Conservation (phyloP, 1,284 basidiomycete genomes). For the Laetiporus sulphureus region DNA sequence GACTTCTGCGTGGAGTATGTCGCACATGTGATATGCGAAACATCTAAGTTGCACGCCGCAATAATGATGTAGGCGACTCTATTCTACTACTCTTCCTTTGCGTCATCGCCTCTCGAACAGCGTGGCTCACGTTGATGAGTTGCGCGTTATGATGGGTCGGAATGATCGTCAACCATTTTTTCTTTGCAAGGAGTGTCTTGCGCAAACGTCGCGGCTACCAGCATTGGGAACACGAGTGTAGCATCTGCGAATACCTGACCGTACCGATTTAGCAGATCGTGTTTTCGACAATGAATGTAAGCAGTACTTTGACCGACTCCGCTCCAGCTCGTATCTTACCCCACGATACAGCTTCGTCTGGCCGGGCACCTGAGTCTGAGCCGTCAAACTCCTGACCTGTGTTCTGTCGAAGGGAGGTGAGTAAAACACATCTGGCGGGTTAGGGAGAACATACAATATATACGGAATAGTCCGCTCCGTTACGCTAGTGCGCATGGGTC, state of each 20-base stretch:
- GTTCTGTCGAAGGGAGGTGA: conserved; percentile 46
- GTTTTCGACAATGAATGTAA: neutral
- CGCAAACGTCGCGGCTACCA: conserved; percentile 68
- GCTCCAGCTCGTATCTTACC: conserved; percentile 94
- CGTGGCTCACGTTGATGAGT: too few relatives aligned
- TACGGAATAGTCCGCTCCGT: conserved; percentile 96
- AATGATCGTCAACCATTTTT: too few relatives aligned
- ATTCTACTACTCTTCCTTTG: too few relatives aligned
- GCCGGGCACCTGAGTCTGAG: conserved; percentile 93
- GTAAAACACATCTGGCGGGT: neutral
- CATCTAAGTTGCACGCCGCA: too few relatives aligned
- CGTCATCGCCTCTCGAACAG: too few relatives aligned
- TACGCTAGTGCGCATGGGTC: too few relatives aligned
- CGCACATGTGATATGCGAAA: too few relatives aligned
- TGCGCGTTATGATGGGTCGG: too few relatives aligned
- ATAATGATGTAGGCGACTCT: too few relatives aligned
- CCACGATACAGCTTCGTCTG: conserved; percentile 99
- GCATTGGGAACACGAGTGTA: conserved; percentile 67
- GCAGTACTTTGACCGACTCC: conserved; percentile 81
- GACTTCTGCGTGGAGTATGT: too few relatives aligned
- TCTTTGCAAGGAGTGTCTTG: conserved; percentile 24
- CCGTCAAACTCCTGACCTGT: conserved; percentile 99
- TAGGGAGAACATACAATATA: conserved; percentile 60
- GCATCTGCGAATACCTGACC: conserved; percentile 52
- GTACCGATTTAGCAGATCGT: neutral